A percentile compares a stretch with the other conserved stretches of the same genome.
These are phyloP conservation scores for Candida sithepensis DNA, from an alignment of 805 yeast genomes.

Conservation along the genomic window DNA sequence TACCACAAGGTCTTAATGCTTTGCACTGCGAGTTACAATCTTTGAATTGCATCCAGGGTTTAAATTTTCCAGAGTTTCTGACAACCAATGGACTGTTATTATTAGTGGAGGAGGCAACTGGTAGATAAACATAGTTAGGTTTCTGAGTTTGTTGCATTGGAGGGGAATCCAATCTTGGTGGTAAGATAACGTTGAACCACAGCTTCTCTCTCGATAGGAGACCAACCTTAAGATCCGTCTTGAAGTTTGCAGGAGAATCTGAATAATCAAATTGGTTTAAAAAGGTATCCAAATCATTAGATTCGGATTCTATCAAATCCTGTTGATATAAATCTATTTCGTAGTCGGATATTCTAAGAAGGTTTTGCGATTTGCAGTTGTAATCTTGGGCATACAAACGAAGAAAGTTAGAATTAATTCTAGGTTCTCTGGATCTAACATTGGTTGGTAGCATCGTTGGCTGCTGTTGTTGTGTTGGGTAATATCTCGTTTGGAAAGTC, in stretches of 20 bases:
- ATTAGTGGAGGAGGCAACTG: constrained; percentile 6
- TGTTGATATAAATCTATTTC: constrained; percentile 32
- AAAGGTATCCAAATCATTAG: constrained; percentile 22
- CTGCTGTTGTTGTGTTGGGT: neutral
- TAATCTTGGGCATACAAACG: constrained; percentile 48
- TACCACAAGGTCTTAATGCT: constrained; percentile 28
- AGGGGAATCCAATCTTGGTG: constrained; percentile 43
- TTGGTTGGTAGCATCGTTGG: neutral
- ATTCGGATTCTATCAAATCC: constrained; percentile 24
- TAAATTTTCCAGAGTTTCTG: constrained; percentile 22
- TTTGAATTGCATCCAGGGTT: constrained; percentile 27
- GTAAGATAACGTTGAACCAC: constrained; percentile 50
- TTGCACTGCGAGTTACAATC: constrained; percentile 12
- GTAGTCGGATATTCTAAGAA: constrained; percentile 31
- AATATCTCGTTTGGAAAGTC: neutral
- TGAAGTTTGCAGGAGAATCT: constrained; percentile 10
- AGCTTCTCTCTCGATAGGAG: constrained; percentile 44
- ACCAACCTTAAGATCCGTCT: constrained; percentile 32
- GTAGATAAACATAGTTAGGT: constrained; percentile 6
- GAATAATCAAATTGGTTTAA: constrained; percentile 18
- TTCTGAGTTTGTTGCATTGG: constrained; percentile 3
- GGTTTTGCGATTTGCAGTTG: constrained; percentile 34
- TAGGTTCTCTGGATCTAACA: constrained; percentile 37
- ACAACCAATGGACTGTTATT: constrained; percentile 20
- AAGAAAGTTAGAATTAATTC: constrained; percentile 48